Evolutionary conservation across 495 filamentous ascomycete species (phyloP).

Genomic region (Penicillium simplicissimum): DNA sequence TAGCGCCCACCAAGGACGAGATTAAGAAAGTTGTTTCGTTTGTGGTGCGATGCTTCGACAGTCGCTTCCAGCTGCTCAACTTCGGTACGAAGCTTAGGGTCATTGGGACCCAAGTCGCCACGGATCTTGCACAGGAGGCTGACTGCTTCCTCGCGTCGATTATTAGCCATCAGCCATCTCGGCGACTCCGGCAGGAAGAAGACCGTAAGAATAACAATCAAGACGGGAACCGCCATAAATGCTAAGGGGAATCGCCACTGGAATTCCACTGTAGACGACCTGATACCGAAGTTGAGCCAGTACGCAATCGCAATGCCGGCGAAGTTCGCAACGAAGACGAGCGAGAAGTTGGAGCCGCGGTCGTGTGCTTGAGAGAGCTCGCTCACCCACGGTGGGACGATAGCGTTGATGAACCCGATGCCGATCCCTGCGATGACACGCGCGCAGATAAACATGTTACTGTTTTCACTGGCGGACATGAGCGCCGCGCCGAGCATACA

Average conservation of each 20-base stretch:
- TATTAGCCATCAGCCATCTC: constrained; percentile 44
- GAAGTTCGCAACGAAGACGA: constrained; percentile 49
- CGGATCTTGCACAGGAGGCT: constrained; percentile 24
- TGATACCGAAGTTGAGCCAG: constrained; percentile 38
- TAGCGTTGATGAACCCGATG: constrained; percentile 38
- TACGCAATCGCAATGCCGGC: constrained; percentile 39
- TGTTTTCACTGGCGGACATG: constrained; percentile 42
- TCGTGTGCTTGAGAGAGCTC: constrained; percentile 37
- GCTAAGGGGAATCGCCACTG: constrained; percentile 52
- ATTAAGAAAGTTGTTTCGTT: constrained; percentile 13
- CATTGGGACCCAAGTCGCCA: constrained; percentile 9
- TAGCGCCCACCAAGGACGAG: constrained; percentile 9
- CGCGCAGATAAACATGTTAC: constrained; percentile 44
- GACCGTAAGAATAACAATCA: constrained; percentile 36
- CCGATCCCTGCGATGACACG: constrained; percentile 39
- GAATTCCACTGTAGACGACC: constrained; percentile 7
- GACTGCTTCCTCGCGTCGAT: constrained; percentile 34
- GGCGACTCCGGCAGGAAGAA: constrained; percentile 58
- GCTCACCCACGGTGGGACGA: constrained; percentile 44
- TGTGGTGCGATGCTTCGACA: constrained; percentile 11
- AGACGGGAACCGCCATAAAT: constrained; percentile 49
- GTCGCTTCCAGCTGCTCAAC: constrained; percentile 11
- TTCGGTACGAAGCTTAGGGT: constrained; percentile 6
- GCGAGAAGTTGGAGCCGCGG: constrained; percentile 35
- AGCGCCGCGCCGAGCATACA: constrained; percentile 27